A percentile compares a stretch with the other conserved stretches of the same genome.
These are phyloP conservation scores for Arctium lappa DNA, from an alignment of 129 eudicot species.

Conservation along the genomic window DNA sequence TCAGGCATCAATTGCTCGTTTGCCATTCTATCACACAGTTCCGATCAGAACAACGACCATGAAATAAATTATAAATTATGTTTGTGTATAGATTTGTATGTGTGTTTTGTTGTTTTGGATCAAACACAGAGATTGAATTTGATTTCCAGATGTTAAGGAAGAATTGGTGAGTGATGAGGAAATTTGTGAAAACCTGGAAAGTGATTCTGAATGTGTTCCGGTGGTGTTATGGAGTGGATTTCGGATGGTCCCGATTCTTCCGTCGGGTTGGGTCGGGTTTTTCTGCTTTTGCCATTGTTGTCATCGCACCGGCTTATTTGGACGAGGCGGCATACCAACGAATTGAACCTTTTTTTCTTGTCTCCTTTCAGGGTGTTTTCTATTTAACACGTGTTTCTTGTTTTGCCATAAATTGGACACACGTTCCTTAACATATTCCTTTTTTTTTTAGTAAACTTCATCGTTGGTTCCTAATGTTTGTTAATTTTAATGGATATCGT, in stretches of 20 bases:
- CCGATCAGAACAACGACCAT: conserved; percentile 14
- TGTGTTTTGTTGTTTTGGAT: conserved; percentile 4
- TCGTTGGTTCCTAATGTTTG: too few relatives aligned
- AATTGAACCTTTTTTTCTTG: neutral
- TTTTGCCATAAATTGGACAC: neutral
- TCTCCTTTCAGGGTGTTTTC: neutral
- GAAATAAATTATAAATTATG: neutral
- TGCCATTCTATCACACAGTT: conserved; percentile 40
- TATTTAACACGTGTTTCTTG: neutral
- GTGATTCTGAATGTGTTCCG: conserved; percentile 35
- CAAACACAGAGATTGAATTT: neutral
- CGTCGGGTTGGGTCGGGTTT: conserved; percentile 6
- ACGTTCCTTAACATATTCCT: neutral
- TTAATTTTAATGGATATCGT: too few relatives aligned
- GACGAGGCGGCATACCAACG: neutral
- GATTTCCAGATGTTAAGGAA: neutral
- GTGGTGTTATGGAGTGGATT: conserved; percentile 25
- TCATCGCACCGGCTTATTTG: neutral
- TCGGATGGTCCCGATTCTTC: conserved; percentile 24
- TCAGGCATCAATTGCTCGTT: conserved; percentile 61
- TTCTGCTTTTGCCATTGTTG: neutral
- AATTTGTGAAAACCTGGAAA: conserved; percentile 10
- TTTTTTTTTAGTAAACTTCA: too few relatives aligned
- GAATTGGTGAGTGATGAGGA: conserved; percentile 4
- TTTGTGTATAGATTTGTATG: neutral